These are phyloP conservation scores for Starmerella roubikii DNA, from an alignment of 805 yeast species.

Conservation along the genomic window DNA sequence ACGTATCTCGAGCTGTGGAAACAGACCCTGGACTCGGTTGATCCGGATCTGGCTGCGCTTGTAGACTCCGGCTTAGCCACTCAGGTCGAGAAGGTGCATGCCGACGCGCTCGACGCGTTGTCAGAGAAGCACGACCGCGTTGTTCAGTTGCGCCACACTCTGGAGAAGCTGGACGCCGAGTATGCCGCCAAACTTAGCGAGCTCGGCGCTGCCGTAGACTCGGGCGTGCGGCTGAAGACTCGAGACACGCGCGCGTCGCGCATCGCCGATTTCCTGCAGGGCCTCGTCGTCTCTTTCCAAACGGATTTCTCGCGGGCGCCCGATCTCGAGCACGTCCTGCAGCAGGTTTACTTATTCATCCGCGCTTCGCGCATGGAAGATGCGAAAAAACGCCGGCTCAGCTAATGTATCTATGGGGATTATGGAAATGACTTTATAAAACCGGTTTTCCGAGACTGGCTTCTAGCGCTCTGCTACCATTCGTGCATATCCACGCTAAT, in stretches of 20 bases:
- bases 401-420: no score
- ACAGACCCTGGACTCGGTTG: slow-evolving; percentile 1
- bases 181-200: slow-evolving; percentile 2
- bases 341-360: slow-evolving; percentile 12
- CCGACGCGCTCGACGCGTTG: slow-evolving; percentile 10
- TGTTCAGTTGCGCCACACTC: not conserved
- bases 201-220: not conserved
- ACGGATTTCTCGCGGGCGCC: slow-evolving; percentile 10
- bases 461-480: no score
- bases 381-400: no score
- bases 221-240: not conserved
- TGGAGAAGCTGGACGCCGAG: slow-evolving; percentile 7
- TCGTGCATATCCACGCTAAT: no score
- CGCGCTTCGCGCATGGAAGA: not conserved
- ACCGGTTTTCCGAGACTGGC: no score
- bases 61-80: slow-evolving; percentile 9
- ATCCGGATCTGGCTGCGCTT: slow-evolving; percentile 5
- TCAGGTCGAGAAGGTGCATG: slow-evolving; percentile 5
- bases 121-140: slow-evolving; percentile 3
- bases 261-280: slow-evolving; percentile 12
- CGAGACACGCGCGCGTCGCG: slow-evolving; percentile 1
- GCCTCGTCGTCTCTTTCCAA: slow-evolving; percentile 9
- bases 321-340: slow-evolving; percentile 10
- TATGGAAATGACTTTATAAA: no score
- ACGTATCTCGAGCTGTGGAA: slow-evolving; percentile 13